Base-by-base conservation (phyloP, 1,284 basidiomycete genomes). In the Kwoniella shivajii region DNA sequence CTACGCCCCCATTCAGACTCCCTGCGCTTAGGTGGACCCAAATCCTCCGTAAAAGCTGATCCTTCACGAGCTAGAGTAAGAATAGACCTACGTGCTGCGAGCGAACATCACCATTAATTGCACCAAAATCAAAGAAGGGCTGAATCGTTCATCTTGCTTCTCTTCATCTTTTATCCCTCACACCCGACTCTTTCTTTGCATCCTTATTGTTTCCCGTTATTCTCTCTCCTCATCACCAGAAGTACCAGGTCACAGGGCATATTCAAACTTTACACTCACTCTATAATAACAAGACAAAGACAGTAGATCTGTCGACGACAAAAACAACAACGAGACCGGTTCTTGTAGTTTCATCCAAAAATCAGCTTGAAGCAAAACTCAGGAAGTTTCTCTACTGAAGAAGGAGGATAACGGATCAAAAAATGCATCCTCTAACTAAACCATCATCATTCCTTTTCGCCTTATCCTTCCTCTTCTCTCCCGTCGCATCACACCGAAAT, bases 271-370 rank as follows among this genome's bases (percentile, higher is more conserved):
- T n/a, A 42, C 53, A 47, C 29, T 52, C 53, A 24, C 53, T 59
- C 45, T 29, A 50, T 53, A 43, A 31, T 44, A 29, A 42, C 31
- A 6, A 7, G 41, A 11, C 30, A 39, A 30, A 10, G 34, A 47
- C 57, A 59, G 57, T 56, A 41, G 57, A 59, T 37, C 57, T 59
- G 57, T 44, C 37, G 14, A 18, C 11, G 53, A n/a, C 45, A 27
- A 33, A 5, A 27, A 37, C 46, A 39, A 43, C 50, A 45, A 44
- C 60, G 29, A 49, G 56, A 43, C 50, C 43, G 45, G 56, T 38
- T 57, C 56, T 41, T 50, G 56, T 16, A 56, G 46, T 36, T 46
- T 24, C 41, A 37, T 29, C 26, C 9, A 34, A 42, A 18, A 11
- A 36, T 14, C 18, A 29, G 26, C n/a, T 41, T 42, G 4, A 14